Evolutionary conservation across 139 green algal species (phyloP).

Genomic region (Gonium pectorale): DNA sequence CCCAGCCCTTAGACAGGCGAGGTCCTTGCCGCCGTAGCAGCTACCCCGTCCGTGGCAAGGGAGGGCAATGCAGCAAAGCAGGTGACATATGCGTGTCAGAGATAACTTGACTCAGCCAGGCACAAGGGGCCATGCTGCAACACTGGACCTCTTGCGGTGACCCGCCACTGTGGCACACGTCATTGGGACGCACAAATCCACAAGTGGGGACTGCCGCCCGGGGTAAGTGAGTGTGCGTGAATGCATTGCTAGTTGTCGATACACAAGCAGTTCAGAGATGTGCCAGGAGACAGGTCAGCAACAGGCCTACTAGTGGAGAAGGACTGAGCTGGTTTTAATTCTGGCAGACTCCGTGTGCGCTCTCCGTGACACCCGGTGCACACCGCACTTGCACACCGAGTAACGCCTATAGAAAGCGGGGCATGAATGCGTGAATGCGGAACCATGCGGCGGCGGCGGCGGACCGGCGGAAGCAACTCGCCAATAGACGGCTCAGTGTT

Average conservation of each 20-base stretch:
- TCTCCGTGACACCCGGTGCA: slow-evolving; percentile 27
- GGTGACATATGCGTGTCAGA: not conserved
- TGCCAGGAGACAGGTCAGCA: slow-evolving; percentile 50
- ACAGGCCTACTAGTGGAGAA: slow-evolving; percentile 18
- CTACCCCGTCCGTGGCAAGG: slow-evolving; percentile 41
- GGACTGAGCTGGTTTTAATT: slow-evolving; percentile 38
- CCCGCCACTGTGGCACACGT: slow-evolving; percentile 38
- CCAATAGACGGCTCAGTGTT: slow-evolving; percentile 8
- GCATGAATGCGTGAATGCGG: not conserved
- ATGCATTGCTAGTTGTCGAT: not conserved
- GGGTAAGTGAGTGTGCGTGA: slow-evolving; percentile 42
- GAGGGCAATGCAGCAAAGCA: not conserved
- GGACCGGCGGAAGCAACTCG: not conserved
- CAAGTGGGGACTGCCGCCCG: slow-evolving; percentile 7
- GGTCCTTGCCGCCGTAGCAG: not conserved
- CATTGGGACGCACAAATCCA: slow-evolving; percentile 43
- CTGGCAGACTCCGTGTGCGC: slow-evolving; percentile 3
- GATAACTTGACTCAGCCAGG: slow-evolving; percentile 23
- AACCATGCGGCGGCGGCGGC: not conserved
- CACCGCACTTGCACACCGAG: slow-evolving; percentile 33
- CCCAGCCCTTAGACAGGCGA: slow-evolving; percentile 30
- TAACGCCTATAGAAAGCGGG: slow-evolving; percentile 39
- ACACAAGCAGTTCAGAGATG: not conserved
- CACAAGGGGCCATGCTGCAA: slow-evolving; percentile 31
- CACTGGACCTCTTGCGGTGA: slow-evolving; percentile 33